Evolutionary conservation across 306 rosid genomes (phyloP), one percentile per base, ranked within the genome.

Genomic region (Spatholobus suberectus): DNA sequence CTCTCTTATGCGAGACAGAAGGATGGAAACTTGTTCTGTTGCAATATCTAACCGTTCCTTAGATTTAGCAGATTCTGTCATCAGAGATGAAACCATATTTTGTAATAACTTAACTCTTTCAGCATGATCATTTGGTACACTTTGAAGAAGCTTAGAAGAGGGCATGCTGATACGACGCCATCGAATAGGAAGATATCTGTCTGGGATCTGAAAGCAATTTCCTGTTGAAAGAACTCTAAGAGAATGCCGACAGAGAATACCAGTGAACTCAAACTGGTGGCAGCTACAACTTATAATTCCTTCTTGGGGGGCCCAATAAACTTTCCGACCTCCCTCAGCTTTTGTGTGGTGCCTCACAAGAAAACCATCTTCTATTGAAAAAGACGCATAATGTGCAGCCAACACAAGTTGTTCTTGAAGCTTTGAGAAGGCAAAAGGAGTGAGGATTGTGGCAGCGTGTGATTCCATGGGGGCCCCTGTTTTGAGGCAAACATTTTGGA

Each of bases 391-490:
- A 86, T 95, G 98, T 51, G 98, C 97, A 59, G 98, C 98, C 95
- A 95, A 86, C 68, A 95, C 98, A 66, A 95, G 96, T 83, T 95
- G 97, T 82, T 95, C 98, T 85, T 92, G 97, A 81, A 95, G 98
- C 91, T 93, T 95, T 17, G 96, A 93, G 75, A 95, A 95, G 84
- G 98, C 97, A 81, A 84, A 92, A 51, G 98, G 98, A 70, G 97
- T 95, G 70, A 95, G 94, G 59, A 92, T 70, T 14, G 96, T 81
- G 66, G 97, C 98, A 27, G 98, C 98, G 20, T 93, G 98, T 5
- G 98, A 95, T 82, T 95, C 98, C 98, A 95, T 95, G 8, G 98
- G 98, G 20, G 98, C 98, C 78, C 98, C 98, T 58, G 98, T 95
- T 90, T 95, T 95, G 78, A 93, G 91, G 88, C 93, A 88, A 69